Base-by-base conservation (phyloP, 2,329 filamentous ascomycete species). In the Calonectria naviculata region DNA sequence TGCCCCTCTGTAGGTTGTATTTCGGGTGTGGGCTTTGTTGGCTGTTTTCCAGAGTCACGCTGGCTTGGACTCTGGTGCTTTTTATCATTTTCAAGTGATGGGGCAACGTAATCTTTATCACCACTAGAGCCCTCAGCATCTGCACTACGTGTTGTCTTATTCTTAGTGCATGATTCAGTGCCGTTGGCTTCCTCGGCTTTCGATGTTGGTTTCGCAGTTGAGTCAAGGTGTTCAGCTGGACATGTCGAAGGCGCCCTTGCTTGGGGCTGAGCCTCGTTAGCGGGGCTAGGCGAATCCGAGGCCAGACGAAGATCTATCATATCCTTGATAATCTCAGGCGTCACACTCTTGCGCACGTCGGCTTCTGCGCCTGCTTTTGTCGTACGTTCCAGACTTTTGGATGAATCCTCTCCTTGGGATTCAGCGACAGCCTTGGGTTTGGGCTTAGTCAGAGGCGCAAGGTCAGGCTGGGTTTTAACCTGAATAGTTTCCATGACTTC, bases 401-500 rank as follows among this genome's bases (percentile, higher is more conserved):
- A 60, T 28, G 72, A 41, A 36, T 71, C 41, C 9, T 67, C 47
- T 31, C 62, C 49, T 56, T 72, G 71, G 41, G 47, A 28, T 44
- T 47, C 46, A 24, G 61, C 29, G 26, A 24, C 34, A 31, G 68
- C 28, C 54, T 67, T 75, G 1, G 31, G 21, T 21, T 24, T 21
- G n/a, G 24, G 13, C 21, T 56, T 56, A 13, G 52, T 10, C n/a
- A 15, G 52, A 26, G 52, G 46, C 15, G 19, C 13, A n/a, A n/a
- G n/a, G n/a, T n/a, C n/a, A 10, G 73, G 47, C 65, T 73, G 74
- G 19, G 66, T 31, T 49, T 70, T 66, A 9, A 73, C 49, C 56
- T 73, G 73, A 29, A 81, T 73, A 8, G 58, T 74, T 46, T 80
- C 79, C 5, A 92, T 84, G n/a, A 95, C 84, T 36, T 92, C 88